Base-by-base conservation (phyloP, 2,329 filamentous ascomycete species). In the Talaromyces atroroseus region DNA sequence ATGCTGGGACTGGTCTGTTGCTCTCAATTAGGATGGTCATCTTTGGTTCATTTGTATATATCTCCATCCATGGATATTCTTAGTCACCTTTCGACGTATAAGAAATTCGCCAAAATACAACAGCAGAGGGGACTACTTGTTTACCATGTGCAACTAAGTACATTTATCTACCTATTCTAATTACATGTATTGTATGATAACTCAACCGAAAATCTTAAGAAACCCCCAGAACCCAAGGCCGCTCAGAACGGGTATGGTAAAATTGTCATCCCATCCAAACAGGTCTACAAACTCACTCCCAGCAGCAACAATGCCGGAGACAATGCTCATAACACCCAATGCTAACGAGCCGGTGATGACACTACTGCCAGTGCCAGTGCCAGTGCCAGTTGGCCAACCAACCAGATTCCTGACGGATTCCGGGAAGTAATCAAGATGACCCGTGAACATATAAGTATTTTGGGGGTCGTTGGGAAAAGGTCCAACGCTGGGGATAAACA, bases 221-320 rank as follows among this genome's bases (percentile, higher is more conserved):
- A 99, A 96, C 0, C 87, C 88, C 87, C 89, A 96, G 59, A 99
- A 85, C 6, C 92, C 92, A 47, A 90, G 74, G 23, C 92, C 91
- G 68, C 90, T 96, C 50, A 99, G 79, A 24, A 95, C 85, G 2
- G 94, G 94, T 71, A 99, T 99, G 50, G 92, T 97, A 65, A 99
- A 78, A 73, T 99, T 99, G 75, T 99, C 94, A 68, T 99, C 94
- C 88, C 90, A 92, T 49, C 91, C 90, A 70, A 91, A 96, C 0
- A 97, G 68, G 74, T 99, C 91, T 47, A 96, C 80, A 16, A 92
- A 88, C 74, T 99, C 94, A 67, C 91, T 96, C 46, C 86, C 85
- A 56, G 91, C 90, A 44, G 91, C 94, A 53, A 92, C 84, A 45
- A 97, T 74, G n/a, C 94, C 94, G 6, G 92, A 92, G 76, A 89